Percentiles rank a stretch among this genome's conserved stretches.
phyloP scores from a whole-genome alignment of 2,329 filamentous ascomycete species.

The Neofusicoccum sp. region DNA sequence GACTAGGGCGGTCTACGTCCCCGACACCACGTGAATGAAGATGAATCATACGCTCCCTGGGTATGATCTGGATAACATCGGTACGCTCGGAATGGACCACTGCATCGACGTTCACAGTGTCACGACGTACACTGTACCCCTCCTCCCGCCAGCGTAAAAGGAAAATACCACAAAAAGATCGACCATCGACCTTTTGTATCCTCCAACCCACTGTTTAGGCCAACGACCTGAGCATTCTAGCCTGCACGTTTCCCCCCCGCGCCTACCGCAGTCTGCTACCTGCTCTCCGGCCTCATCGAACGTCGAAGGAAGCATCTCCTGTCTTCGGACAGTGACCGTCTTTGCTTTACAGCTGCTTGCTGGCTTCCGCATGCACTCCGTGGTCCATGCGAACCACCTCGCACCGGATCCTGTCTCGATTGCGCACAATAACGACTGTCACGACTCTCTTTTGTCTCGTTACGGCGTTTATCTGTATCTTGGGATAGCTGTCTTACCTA shows the following conservation, averaged over 20 bases:
- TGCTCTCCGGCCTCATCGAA: background rate
- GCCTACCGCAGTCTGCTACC: background rate
- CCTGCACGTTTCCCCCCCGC: background rate
- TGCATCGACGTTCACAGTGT: background rate
- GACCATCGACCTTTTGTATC: background rate
- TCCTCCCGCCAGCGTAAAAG: background rate
- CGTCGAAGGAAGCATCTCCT: background rate
- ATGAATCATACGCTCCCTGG: background rate
- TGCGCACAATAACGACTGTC: background rate
- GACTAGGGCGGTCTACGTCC: constrained; percentile 55
- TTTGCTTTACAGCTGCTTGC: background rate
- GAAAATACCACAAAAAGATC: background rate
- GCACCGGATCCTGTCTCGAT: background rate
- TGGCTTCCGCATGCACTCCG: background rate
- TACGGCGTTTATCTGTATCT: background rate
- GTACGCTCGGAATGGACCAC: background rate
- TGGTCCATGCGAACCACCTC: background rate
- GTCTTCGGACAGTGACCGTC: background rate
- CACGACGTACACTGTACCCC: background rate
- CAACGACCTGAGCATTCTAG: background rate
- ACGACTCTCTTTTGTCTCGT: background rate
- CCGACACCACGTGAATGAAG: background rate
- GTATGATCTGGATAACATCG: background rate
- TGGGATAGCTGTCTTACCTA: background rate
- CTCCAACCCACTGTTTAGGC: background rate